A percentile compares a stretch with the other conserved stretches of the same genome.
These are phyloP conservation scores for Penicillium alfredii DNA, from an alignment of 495 filamentous ascomycete species.

Conservation along the genomic window DNA sequence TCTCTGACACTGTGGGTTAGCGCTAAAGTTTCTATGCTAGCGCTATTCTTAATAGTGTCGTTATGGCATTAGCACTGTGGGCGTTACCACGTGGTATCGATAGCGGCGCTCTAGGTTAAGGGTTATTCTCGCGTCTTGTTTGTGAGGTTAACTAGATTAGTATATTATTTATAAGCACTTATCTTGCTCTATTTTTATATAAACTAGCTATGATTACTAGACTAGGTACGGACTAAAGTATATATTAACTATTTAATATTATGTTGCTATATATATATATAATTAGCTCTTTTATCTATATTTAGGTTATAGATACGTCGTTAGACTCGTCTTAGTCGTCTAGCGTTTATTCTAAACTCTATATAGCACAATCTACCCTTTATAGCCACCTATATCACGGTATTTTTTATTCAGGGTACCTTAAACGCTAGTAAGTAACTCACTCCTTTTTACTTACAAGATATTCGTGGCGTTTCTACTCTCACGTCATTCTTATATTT, in stretches of 20 bases:
- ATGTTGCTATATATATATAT: constrained; percentile 25
- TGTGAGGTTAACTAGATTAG: constrained; percentile 33
- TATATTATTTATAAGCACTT: constrained; percentile 28
- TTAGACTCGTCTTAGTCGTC: constrained; percentile 21
- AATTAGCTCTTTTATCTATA: constrained; percentile 23
- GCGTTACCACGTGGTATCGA: background rate
- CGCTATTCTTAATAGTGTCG: constrained; percentile 18
- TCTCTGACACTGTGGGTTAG: constrained; percentile 40
- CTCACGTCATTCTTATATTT: constrained; percentile 42
- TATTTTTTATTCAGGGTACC: constrained; percentile 33
- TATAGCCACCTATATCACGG: constrained; percentile 37
- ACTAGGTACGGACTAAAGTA: constrained; percentile 7
- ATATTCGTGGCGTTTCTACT: constrained; percentile 22
- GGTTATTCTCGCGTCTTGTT: constrained; percentile 32
- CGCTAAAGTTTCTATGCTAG: constrained; percentile 39
- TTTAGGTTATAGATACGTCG: constrained; percentile 38
- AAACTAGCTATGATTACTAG: constrained; percentile 27
- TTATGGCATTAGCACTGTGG: background rate
- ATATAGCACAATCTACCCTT: constrained; percentile 40
- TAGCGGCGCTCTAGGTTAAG: background rate
- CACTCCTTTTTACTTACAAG: constrained; percentile 20
- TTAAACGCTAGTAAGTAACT: constrained; percentile 37
- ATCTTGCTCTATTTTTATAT: constrained; percentile 37
- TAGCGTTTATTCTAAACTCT: constrained; percentile 41
- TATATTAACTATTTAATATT: constrained; percentile 24